Evolutionary conservation across 1,284 basidiomycete species (phyloP), one percentile per base, ranked within the genome.

Genomic region (Moesziomyces sp.): DNA sequence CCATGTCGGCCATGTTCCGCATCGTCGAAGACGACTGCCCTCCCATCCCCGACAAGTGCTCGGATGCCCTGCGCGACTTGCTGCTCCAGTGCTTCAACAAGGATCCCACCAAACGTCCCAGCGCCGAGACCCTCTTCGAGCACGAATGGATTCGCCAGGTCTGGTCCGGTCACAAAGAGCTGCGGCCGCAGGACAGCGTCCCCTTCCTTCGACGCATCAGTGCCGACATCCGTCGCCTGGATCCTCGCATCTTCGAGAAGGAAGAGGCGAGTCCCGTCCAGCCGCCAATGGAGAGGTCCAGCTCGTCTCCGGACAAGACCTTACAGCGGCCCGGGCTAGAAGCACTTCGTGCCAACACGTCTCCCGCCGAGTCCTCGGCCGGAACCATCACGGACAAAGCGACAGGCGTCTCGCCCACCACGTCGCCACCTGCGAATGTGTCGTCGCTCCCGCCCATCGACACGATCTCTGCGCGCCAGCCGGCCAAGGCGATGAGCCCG

Each of bases 1-100:
- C 75, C 47, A 81, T 84, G 76, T 78, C 76, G 8, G 80, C 82
- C 56, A 94, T 97, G 91, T 97, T 94, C 86, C 90, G 92, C 46
- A 97, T 97, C 82, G 95, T 97, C 46, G 93, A 96, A 82, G 94
- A 97, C 77, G 89, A 89, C 11, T 90, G 89, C 86, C 94, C 94
- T 24, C 93, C 93, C 0, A 86, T 96, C 47, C 94, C 95, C 0
- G 89, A 90, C 30, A 89, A 87, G 13, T 90, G 90, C 75, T 93
- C 93, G 4, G 87, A 88, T 5, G 87, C 89, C 19, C 87, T 97
- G 7, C 85, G 87, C 63, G 90, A 93, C 79, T 96, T 97, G 84
- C 85, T 97, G 28, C 87, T 85, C 40, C 88, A 88, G 67, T 97
- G 95, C 84, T 97, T 97, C 86, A 86, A 92, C 83, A 97, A 97